Base-by-base conservation (phyloP, 345 rosid species). In the Aethionema arabicum region DNA sequence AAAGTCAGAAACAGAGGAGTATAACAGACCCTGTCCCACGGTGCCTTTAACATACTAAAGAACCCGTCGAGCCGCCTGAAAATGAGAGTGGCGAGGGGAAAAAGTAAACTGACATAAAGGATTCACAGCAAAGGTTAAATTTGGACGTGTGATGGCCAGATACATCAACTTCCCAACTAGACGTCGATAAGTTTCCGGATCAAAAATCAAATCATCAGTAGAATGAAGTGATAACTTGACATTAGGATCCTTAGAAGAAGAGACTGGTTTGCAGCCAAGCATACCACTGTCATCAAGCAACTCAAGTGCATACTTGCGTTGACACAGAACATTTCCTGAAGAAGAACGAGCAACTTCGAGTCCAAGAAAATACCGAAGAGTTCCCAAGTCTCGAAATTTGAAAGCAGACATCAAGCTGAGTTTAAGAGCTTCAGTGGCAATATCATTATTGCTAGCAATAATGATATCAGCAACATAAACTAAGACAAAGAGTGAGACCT, bases 91-190 rank as follows among this genome's bases (percentile, higher is more conserved):
- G 3, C 16, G 3, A 3, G 51, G 51, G 3, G 6, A 11, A 2
- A 3, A 6, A 8, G 13, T 6, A 16, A 46, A 46, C 8, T 46
- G 16, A 8, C 6, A 12, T 2, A 46, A 5, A 3, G 2, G 5
- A 46, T 46, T 8, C 2, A 46, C 6, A 3, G 51, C 2, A 12
- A 3, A 46, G 7, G 51, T 46, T 3, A 46, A 8, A 12, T 12
- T 27, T 3, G 51, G 16, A 2, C 51, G 16, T 12, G 51, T 46
- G 51, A 7, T 13, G 4, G 16, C 4, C 5, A 46, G 12, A 12
- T 8, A 46, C 7, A 46, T 11, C 35, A 56, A 47, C 39, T 32
- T 7, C 16, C 57, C 48, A 57, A 66, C 15, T 3, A 35, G 9
- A n/a, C 15, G 6, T 6, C 11, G 8, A 21, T 42, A 33, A 11